These are phyloP conservation scores for Carex littledalei DNA, from an alignment of 176 grass and related monocot genomes.

Conservation along the genomic window DNA sequence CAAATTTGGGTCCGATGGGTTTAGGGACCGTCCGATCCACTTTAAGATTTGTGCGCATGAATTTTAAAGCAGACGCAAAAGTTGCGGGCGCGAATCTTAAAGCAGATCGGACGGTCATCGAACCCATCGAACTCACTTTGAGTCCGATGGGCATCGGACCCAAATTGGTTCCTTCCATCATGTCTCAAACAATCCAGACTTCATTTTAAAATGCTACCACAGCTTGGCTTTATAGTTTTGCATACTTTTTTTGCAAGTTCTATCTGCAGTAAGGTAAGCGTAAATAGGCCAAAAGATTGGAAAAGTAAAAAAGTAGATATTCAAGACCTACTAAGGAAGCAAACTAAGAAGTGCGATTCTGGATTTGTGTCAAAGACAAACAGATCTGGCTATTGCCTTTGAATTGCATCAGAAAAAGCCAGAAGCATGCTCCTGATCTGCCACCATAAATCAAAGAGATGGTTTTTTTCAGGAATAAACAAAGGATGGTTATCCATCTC, in stretches of 20 bases:
- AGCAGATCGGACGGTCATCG: too few relatives aligned
- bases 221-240: not conserved
- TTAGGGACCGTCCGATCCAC: too few relatives aligned
- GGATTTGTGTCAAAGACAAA: not conserved
- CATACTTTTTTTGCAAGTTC: not conserved
- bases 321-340: slow-evolving; percentile 4
- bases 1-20: too few relatives aligned
- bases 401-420: not conserved
- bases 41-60: too few relatives aligned
- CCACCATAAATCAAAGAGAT: not conserved
- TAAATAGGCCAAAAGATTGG: not conserved
- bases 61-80: too few relatives aligned
- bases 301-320: not conserved
- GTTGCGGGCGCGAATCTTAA: too few relatives aligned
- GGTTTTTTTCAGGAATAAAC: not conserved
- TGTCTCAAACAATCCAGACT: not conserved
- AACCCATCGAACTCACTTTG: too few relatives aligned
- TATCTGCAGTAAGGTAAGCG: not conserved
- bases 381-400: slow-evolving; percentile 15
- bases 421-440: not conserved
- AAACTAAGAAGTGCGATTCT: slow-evolving; percentile 10
- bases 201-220: not conserved
- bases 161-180: too few relatives aligned
- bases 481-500: slow-evolving; percentile 1
- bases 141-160: too few relatives aligned